A percentile compares a stretch with the other conserved stretches of the same genome.
phyloP scores from a whole-genome alignment of 1,284 basidiomycete genomes.

The Ganoderma lucidum region DNA sequence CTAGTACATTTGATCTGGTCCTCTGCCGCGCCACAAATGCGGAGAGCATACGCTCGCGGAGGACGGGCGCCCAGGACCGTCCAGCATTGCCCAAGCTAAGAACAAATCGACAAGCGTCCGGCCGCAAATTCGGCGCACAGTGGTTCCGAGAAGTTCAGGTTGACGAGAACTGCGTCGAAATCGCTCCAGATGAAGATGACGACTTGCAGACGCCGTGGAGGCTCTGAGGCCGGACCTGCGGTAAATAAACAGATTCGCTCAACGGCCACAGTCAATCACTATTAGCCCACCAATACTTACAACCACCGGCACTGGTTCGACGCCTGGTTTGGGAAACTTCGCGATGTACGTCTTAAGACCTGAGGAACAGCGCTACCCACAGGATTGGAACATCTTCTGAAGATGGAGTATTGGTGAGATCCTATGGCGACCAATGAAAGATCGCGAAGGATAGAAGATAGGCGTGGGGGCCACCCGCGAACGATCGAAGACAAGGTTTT shows the following conservation, averaged over 20 bases:
- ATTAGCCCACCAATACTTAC: background rate
- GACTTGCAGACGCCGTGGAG: background rate
- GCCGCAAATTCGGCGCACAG: background rate
- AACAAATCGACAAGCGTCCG: background rate
- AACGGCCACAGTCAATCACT: background rate
- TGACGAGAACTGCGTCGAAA: background rate
- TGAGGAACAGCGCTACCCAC: background rate
- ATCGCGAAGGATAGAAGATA: slow-evolving; percentile 9
- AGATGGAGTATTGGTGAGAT: background rate
- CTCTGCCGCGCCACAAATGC: background rate
- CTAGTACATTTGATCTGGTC: background rate
- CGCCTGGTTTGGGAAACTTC: background rate
- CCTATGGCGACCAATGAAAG: slow-evolving; percentile 3
- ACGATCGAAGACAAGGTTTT: slow-evolving; percentile 5
- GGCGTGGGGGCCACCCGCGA: slow-evolving; percentile 1
- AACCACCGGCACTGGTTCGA: slow-evolving; percentile 1
- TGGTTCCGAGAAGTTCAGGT: background rate
- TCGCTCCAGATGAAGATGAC: background rate
- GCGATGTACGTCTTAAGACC: background rate
- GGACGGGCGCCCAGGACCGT: background rate
- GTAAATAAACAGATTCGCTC: background rate
- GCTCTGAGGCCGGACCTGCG: background rate
- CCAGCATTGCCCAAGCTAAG: background rate
- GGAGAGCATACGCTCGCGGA: background rate
- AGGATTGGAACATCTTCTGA: slow-evolving; percentile 6